Base-by-base conservation (phyloP, 345 rosid species). In the Gossypium sturtianum region DNA sequence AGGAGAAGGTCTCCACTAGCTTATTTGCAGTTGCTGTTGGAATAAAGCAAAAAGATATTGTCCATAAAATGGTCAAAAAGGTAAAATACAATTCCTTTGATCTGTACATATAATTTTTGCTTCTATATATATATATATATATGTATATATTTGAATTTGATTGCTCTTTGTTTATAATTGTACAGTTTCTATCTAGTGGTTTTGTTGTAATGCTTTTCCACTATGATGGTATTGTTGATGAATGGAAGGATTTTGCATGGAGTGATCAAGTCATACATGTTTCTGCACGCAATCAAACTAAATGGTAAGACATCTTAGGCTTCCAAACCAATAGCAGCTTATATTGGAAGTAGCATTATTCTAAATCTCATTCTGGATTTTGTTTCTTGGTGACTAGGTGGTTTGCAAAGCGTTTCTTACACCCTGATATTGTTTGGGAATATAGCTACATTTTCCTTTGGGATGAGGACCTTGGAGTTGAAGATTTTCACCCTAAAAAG, bases 131-230 rank as follows among this genome's bases (percentile, higher is more conserved):
- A 65, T 64, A 20, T 12, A 25, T 49, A 19, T 27, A 29, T 12
- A 25, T 49, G 16, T 27, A 29, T 45, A 20, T 22, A 65, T 64
- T 20, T 13, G 47, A 23, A 43, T 10, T 22, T 51, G 3, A 16
- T 38, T 69, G 9, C 15, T 63, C 23, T 5, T 45, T 73, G 2
- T 49, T 64, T 66, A 59, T 70, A 48, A 38, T 34, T 64, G 56
- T 86, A 80, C 91, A 94, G 98, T 94, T 94, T 79, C 79, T 82
- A 56, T 71, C 84, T 51, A 82, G 84, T 75, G 84, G 86, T 59
- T 92, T 92, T 23, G 84, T 71, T 1, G 83, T 92, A 47, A 91
- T 94, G 92, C 91, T 94, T 78, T 94, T 94, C 85, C 98, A 94
- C 78, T 94, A 94, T 23, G 98, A 94, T 74, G 97, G 95, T 65